Conservation (phyloP, 1,284 basidiomycete species). For the Crucibulum cyathiforme region DNA sequence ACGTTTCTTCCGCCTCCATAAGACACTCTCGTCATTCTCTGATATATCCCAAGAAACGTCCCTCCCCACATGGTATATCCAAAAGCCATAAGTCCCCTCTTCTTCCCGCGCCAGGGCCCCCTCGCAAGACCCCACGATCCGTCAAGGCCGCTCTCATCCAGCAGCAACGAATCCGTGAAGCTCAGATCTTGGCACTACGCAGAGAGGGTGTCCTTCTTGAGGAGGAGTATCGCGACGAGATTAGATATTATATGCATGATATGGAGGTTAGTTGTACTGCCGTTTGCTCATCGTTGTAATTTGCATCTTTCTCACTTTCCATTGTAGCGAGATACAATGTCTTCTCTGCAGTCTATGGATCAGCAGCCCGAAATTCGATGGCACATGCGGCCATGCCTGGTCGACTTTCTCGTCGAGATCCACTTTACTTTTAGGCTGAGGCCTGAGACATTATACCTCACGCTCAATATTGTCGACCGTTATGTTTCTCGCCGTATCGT, state of each 20-base stretch:
- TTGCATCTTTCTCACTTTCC: slow-evolving; percentile 10
- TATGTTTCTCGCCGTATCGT: slow-evolving; percentile 99
- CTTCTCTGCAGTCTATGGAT: slow-evolving; percentile 94
- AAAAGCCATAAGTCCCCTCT: slow-evolving; percentile 68
- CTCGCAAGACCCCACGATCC: slow-evolving; percentile 68
- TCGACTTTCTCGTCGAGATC: slow-evolving; percentile 99
- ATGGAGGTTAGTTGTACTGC: slow-evolving; percentile 84
- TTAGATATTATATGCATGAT: slow-evolving; percentile 91
- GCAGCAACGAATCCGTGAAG: slow-evolving; percentile 71
- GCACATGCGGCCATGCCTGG: slow-evolving; percentile 99
- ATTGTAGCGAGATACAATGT: slow-evolving; percentile 80
- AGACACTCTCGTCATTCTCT: slow-evolving; percentile 64
- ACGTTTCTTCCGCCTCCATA: slow-evolving; percentile 62
- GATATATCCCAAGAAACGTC: slow-evolving; percentile 81
- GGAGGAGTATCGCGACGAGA: slow-evolving; percentile 95
- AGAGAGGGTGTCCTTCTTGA: slow-evolving; percentile 78
- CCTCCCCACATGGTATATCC: slow-evolving; percentile 76
- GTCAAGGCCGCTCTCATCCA: slow-evolving; percentile 58
- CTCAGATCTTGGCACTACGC: slow-evolving; percentile 69
- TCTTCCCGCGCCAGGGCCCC: slow-evolving; percentile 49
- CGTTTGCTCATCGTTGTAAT: slow-evolving; percentile 9
- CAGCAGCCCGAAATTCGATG: slow-evolving; percentile 97
- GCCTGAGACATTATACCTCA: slow-evolving; percentile 97
- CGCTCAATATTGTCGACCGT: slow-evolving; percentile 98
- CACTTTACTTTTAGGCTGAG: slow-evolving; percentile 97